Conservation (phyloP, 2,329 filamentous ascomycete species). For the Bretziella fagacearum region DNA sequence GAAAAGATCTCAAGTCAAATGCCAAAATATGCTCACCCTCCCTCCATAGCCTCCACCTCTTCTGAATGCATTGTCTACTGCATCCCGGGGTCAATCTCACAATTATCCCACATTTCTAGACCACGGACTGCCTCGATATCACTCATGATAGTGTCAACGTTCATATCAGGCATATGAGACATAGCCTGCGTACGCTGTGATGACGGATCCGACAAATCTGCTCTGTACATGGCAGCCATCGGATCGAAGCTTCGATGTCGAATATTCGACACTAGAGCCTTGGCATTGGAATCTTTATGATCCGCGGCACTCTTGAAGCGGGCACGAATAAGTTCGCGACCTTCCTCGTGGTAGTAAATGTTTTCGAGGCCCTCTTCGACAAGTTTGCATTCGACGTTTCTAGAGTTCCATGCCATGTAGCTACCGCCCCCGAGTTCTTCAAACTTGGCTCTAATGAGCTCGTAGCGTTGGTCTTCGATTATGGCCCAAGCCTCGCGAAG, state of each 20-base stretch:
- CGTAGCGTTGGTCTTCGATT: slow-evolving; percentile 29
- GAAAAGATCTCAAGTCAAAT: not conserved
- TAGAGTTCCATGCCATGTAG: slow-evolving; percentile 32
- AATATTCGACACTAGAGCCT: not conserved
- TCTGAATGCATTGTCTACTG: not conserved
- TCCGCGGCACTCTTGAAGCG: not conserved
- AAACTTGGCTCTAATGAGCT: slow-evolving; percentile 28
- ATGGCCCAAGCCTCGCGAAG: slow-evolving; percentile 25
- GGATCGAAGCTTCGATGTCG: not conserved
- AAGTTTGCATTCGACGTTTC: slow-evolving; percentile 33
- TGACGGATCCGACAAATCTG: not conserved
- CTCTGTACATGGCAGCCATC: not conserved
- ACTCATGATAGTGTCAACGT: not conserved
- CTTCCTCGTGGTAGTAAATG: slow-evolving; percentile 17
- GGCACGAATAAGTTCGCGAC: slow-evolving; percentile 10
- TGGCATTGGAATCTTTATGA: not conserved
- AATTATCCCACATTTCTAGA: not conserved
- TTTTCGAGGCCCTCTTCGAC: slow-evolving; percentile 32
- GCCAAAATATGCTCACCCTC: not conserved
- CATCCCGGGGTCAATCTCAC: not conserved
- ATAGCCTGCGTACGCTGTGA: not conserved
- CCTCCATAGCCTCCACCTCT: not conserved
- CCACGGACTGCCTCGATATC: not conserved
- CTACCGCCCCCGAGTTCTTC: slow-evolving; percentile 32
- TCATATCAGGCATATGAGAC: not conserved